Evolutionary conservation across 2,329 filamentous ascomycete genomes (phyloP), one percentile per base, ranked within the genome.

Genomic region (Arthrobotrys entomopaga): DNA sequence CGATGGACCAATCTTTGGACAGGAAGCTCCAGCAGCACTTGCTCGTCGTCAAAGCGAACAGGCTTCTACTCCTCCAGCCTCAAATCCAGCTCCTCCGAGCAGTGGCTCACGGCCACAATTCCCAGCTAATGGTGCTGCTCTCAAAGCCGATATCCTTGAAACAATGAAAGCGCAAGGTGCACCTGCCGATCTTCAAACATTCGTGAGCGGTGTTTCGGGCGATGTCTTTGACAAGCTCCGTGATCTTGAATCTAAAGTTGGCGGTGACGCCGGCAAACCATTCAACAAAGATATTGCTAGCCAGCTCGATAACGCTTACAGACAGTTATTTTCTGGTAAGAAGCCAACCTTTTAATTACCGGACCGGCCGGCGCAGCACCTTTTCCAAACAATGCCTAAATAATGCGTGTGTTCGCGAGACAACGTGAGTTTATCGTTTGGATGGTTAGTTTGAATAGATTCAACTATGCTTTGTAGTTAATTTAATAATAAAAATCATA

Each of bases 301-400:
- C 13, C 43, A 67, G 54, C 64, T 67, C 10, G 54, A 67, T n/a
- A 50, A 67, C 19, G 57, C 57, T 24, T 67, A 58, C 40, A 58
- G 43, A 34, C 16, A 59, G 48, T 42, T 67, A 10, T 67, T 53
- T 34, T 42, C 15, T 20, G 64, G 54, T 22, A 56, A 67, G 42
- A 46, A 7, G 13, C 42, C 42, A 46, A 19, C 13, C 6, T 46
- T 46, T 7, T 5, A 19, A n/a, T n/a, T 7, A 13, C 42, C 29
- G 29, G 6, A 5, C 29, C 29, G 6, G 29, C 29, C 5, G 29
- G 29, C 10, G 5, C 29, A 8, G 3, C 29, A 34, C 29, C 29
- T 34, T 34, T 10, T 6, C 29, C 5, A 34, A 34, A 5, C 10
- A 34, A 10, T 34, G 1, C 29, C 6, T 34, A 34, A 34, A 34